Percentiles rank a stretch among this genome's conserved stretches.
Conservation (phyloP, 139 green algal genomes). For the Coelastrella sp. region DNA sequence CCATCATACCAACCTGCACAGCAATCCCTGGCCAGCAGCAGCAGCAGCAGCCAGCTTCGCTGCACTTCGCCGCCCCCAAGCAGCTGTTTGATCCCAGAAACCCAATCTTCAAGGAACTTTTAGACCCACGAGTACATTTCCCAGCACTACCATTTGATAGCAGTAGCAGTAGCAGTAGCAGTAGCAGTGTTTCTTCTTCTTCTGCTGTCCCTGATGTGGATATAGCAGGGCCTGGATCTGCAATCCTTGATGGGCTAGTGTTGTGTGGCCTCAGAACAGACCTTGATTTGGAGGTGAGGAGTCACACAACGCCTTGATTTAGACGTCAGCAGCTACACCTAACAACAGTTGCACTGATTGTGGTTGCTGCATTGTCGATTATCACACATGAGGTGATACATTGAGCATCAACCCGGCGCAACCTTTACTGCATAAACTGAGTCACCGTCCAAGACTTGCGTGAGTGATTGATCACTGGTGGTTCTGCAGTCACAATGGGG, state of each 20-base stretch:
- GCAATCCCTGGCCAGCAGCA: background rate
- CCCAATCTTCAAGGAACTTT: conserved; percentile 52
- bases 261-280: conserved; percentile 63
- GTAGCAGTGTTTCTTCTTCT: background rate
- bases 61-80: conserved; percentile 28
- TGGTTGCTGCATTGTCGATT: no score
- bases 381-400: no score
- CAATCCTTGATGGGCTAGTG: conserved; percentile 60
- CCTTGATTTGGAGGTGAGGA: conserved; percentile 46
- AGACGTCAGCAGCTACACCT: no score
- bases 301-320: no score
- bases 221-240: background rate
- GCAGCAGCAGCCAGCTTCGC: background rate
- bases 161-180: background rate
- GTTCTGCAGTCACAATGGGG: no score
- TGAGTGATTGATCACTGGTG: no score
- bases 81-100: conserved; percentile 69
- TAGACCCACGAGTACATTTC: conserved; percentile 65
- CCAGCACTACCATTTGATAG: conserved; percentile 54
- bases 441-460: no score
- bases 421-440: no score
- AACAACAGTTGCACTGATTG: no score
- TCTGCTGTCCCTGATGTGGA: background rate
- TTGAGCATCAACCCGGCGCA: no score
- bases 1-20: conserved; percentile 21